These are phyloP conservation scores for Coemansia sp. DNA, from an alignment of 192 early-diverging fungal species.

Conservation along the genomic window DNA sequence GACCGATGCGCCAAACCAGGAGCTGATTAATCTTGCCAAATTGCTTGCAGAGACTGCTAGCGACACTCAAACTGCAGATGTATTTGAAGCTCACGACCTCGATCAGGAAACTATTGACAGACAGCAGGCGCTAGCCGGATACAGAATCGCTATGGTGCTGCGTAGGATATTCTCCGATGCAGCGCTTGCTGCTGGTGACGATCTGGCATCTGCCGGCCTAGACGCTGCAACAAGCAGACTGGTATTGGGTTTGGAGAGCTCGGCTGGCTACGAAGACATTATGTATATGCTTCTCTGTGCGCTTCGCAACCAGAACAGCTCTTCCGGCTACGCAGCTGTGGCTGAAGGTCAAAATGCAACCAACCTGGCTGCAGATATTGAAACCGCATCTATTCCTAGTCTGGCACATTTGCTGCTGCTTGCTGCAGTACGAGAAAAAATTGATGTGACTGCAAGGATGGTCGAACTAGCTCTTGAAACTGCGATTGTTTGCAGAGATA, in stretches of 20 bases:
- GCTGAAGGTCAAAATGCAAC: not conserved
- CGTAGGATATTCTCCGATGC: constrained; percentile 15
- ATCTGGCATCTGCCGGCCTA: not conserved
- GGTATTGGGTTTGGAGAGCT: not conserved
- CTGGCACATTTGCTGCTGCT: constrained; percentile 25
- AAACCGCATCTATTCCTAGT: constrained; percentile 10
- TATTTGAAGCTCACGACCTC: not conserved
- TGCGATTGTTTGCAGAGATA: constrained; percentile 14
- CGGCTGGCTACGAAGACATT: constrained; percentile 18
- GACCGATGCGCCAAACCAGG: not conserved
- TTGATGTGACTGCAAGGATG: constrained; percentile 3
- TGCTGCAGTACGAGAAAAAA: constrained; percentile 21
- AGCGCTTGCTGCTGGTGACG: not conserved
- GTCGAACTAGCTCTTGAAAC: constrained; percentile 14
- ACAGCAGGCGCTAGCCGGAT: constrained; percentile 7
- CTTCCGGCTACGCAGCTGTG: constrained; percentile 18
- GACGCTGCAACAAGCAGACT: no score
- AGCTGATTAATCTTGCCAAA: constrained; percentile 8
- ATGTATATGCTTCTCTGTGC: constrained; percentile 6
- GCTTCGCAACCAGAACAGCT: constrained; percentile 2
- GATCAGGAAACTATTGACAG: not conserved
- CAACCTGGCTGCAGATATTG: constrained; percentile 15
- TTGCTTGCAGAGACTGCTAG: constrained; percentile 13
- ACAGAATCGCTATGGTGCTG: constrained; percentile 10
- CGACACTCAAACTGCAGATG: not conserved